These are phyloP conservation scores for Camellia japonica DNA, from an alignment of 148 eudicot genomes.

Conservation along the genomic window DNA sequence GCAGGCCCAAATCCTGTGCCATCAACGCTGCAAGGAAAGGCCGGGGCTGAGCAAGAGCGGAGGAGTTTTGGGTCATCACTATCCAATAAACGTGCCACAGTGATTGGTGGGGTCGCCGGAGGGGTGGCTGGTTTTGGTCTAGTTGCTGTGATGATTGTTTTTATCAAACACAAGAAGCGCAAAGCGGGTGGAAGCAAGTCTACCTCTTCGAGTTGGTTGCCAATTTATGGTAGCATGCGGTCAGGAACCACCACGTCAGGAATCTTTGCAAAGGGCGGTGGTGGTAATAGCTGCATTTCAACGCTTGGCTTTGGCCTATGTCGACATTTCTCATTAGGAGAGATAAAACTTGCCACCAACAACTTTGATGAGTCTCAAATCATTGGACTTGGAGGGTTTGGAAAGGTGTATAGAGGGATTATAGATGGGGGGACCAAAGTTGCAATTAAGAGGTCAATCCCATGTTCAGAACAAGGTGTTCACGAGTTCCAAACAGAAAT, in stretches of 20 bases:
- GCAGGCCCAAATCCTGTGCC: slow-evolving; percentile 36
- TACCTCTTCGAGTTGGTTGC: slow-evolving; percentile 22
- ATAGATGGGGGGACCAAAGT: slow-evolving; percentile 28
- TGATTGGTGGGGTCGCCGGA: slow-evolving; percentile 20
- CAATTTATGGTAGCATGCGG: slow-evolving; percentile 27
- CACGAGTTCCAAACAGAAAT: slow-evolving; percentile 42
- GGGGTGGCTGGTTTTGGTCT: slow-evolving; percentile 11
- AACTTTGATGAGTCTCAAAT: slow-evolving; percentile 33
- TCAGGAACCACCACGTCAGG: slow-evolving; percentile 9
- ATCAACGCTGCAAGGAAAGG: slow-evolving; percentile 7
- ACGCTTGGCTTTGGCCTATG: slow-evolving; percentile 25
- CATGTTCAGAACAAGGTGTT: slow-evolving; percentile 40
- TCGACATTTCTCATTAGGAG: slow-evolving; percentile 31
- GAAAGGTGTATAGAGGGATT: slow-evolving; percentile 34
- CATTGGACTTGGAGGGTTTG: slow-evolving; percentile 49
- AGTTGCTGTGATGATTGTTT: slow-evolving; percentile 5
- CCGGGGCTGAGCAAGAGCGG: background rate
- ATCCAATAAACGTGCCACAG: background rate
- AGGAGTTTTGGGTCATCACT: background rate
- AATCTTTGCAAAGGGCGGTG: slow-evolving; percentile 7
- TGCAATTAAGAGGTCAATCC: slow-evolving; percentile 45
- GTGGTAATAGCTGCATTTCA: slow-evolving; percentile 14
- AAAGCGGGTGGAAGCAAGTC: background rate
- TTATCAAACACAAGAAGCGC: background rate
- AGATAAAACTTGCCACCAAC: slow-evolving; percentile 32